phyloP scores from a whole-genome alignment of 73 alveolate genomes.

The Paramecium sonneborni region DNA sequence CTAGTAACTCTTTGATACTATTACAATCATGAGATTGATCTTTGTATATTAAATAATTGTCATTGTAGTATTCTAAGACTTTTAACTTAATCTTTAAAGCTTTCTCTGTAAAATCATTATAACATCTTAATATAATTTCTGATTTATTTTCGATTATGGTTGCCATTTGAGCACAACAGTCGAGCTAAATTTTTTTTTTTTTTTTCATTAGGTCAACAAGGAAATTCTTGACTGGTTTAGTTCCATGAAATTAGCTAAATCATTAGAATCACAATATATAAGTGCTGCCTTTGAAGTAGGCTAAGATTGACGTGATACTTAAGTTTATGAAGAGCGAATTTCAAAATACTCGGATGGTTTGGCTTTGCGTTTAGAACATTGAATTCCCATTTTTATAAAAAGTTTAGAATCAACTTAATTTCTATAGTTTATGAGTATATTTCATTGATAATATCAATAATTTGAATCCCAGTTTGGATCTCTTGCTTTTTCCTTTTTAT shows the following conservation, averaged over 20 bases:
- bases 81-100: not conserved
- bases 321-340: not conserved
- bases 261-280: not conserved
- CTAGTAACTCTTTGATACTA: not conserved
- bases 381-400: not conserved
- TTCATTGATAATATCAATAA: conserved; percentile 29
- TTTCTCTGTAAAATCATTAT: conserved; percentile 17
- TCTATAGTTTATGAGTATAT: not conserved
- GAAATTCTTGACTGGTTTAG: not conserved
- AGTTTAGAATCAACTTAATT: not conserved
- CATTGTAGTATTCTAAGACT: not conserved
- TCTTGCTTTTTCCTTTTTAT: conserved; percentile 54
- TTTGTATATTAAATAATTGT: not conserved
- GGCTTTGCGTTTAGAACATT: conserved; percentile 9
- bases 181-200: not conserved
- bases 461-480: conserved; percentile 65
- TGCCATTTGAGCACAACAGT: not conserved
- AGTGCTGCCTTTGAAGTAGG: not conserved
- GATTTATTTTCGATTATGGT: not conserved
- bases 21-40: not conserved
- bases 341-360: not conserved
- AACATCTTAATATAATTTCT: conserved; percentile 23
- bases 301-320: not conserved
- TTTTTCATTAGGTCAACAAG: not conserved
- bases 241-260: conserved; percentile 31